A percentile compares a stretch with the other conserved stretches of the same genome.
These are phyloP conservation scores for Salix koriyanagi DNA, from an alignment of 345 rosid species.

Conservation along the genomic window DNA sequence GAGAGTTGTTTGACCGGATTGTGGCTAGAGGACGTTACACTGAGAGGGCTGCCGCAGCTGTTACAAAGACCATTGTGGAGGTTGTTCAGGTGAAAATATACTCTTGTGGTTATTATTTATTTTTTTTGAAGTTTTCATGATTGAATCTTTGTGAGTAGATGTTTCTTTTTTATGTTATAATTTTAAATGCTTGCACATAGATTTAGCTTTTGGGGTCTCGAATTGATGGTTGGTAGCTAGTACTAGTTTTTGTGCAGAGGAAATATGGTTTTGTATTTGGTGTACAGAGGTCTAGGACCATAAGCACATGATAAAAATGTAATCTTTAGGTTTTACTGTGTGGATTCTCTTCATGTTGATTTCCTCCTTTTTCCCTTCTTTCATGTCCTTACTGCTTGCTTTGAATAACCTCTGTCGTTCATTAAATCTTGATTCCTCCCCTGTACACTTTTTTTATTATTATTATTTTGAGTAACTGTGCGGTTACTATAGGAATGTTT, in stretches of 20 bases:
- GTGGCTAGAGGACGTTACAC: slow-evolving; percentile 38
- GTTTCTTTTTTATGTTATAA: too few species aligned
- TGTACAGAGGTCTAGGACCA: not conserved
- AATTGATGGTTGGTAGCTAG: not conserved
- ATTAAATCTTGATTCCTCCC: not conserved
- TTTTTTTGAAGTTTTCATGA: not conserved
- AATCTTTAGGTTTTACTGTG: not conserved
- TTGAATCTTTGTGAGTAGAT: not conserved
- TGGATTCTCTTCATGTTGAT: not conserved
- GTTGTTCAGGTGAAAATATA: slow-evolving; percentile 28
- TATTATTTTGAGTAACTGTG: not conserved
- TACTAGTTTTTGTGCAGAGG: not conserved
- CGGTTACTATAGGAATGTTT: not conserved
- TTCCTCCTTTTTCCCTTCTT: not conserved
- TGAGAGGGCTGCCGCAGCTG: slow-evolving; percentile 34
- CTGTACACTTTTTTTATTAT: not conserved
- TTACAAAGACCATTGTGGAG: slow-evolving; percentile 37
- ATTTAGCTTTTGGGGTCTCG: not conserved
- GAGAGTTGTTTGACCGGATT: slow-evolving; percentile 32
- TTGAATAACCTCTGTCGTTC: not conserved
- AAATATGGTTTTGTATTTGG: not conserved
- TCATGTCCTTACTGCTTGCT: not conserved
- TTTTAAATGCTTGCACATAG: not conserved
- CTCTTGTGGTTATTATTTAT: not conserved
- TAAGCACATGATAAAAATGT: not conserved